Percentiles rank a stretch among this genome's conserved stretches.
Evolutionary conservation across 2,329 filamentous ascomycete species (phyloP).

Genomic region (Monilinia polystroma): DNA sequence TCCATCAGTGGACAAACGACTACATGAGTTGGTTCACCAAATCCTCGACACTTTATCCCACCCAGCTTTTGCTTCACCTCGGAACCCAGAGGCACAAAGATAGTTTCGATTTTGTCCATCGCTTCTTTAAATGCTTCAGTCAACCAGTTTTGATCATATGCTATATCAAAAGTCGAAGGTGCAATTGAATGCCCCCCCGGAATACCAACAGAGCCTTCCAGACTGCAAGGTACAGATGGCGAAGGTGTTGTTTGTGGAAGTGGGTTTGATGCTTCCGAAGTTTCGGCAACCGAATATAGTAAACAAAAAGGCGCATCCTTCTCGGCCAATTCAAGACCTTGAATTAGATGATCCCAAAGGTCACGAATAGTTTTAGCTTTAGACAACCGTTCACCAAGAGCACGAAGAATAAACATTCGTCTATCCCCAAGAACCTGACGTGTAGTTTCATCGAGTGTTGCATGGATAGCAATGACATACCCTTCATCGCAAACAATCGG

Average conservation of each 20-base stretch:
- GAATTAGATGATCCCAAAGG: conserved; percentile 69
- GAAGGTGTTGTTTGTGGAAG: conserved; percentile 45
- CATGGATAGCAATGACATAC: conserved; percentile 68
- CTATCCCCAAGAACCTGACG: conserved; percentile 71
- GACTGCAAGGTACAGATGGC: conserved; percentile 50
- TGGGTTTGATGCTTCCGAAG: conserved; percentile 62
- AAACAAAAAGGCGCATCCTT: conserved; percentile 73
- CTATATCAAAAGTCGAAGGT: conserved; percentile 66
- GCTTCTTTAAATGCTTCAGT: conserved; percentile 65
- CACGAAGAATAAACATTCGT: conserved; percentile 71
- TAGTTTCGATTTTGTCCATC: conserved; percentile 66
- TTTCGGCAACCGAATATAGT: conserved; percentile 72
- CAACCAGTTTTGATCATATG: conserved; percentile 73
- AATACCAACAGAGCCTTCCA: conserved; percentile 72
- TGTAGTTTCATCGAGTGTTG: conserved; percentile 75
- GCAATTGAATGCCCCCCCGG: conserved; percentile 63
- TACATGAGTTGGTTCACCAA: conserved; percentile 65
- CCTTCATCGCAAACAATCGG: conserved; percentile 73
- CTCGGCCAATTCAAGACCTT: conserved; percentile 69
- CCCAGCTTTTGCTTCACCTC: conserved; percentile 51
- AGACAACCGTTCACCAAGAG: conserved; percentile 72
- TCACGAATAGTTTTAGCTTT: conserved; percentile 65
- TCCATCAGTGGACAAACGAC: conserved; percentile 79
- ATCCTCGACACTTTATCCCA: conserved; percentile 68
- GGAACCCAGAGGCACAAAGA: conserved; percentile 60